Evolutionary conservation across 129 eudicot genomes (phyloP), one percentile per base, ranked within the genome.

Genomic region (Pulicaria dysenterica): DNA sequence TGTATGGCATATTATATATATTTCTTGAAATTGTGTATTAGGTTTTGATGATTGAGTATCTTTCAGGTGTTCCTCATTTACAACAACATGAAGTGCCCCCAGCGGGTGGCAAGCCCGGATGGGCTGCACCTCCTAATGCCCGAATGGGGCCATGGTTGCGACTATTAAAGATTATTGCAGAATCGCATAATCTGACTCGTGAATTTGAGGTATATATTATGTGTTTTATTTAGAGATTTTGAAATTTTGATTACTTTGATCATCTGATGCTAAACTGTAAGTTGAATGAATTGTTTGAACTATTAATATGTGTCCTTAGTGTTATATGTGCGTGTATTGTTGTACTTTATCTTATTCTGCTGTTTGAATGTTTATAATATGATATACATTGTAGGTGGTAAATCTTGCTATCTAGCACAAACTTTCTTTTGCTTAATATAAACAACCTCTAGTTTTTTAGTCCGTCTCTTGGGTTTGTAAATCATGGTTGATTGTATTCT

Each of bases 101-200:
- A 6, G 89, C 88, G 13, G 97, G 99, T 17, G 99, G 99, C 13
- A 90, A 75, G 75, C 96, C 99, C 0, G 97, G 99, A 7, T 95
- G 99, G 97, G 99, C 97, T 24, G 99, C 96, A 17, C 97, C 96
- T 19, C 99, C 99, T 3, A 87, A 84, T 83, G 85, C 95, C 47
- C 82, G 97, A 53, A 91, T 95, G 59, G 96, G 96, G 58, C 90
- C 97, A 3, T 95, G 99, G 99, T 78, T 95, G 70, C 66, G 80
- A 61, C 81, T 88, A 19, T 78, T 95, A 79, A 91, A 79, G 77
- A 77, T 44, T 64, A 84, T 90, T 73, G 97, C 99, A 16, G 77
- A 85, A 47, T 81, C 97, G 11, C 91, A 81, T 64, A 81, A 85
- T 77, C 73, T 95, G 59, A 62, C 83, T 66, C 99, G 97, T 75